These are phyloP conservation scores for Volvox reticuliferus DNA, from an alignment of 139 green algal species.

Conservation along the genomic window DNA sequence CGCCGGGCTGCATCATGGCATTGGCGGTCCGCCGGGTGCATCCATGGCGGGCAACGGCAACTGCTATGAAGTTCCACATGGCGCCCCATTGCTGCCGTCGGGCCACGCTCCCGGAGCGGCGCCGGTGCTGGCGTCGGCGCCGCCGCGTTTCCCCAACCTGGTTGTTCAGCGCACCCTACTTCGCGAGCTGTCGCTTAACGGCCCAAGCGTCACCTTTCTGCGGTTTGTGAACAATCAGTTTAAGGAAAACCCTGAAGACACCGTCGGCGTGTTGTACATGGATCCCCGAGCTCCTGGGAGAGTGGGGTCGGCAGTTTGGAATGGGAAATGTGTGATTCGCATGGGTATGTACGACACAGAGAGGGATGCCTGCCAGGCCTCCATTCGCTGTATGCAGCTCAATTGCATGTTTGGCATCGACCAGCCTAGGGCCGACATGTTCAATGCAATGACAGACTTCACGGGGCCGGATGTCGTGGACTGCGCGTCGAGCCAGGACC, in stretches of 20 bases:
- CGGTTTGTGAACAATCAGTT: constrained; percentile 27
- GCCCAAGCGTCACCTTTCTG: background rate
- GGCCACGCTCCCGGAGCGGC: too few relatives aligned
- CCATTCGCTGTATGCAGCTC: constrained; percentile 48
- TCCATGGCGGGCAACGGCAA: background rate
- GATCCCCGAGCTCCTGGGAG: background rate
- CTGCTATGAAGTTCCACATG: background rate
- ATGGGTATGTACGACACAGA: constrained; percentile 51
- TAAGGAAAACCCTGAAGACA: constrained; percentile 21
- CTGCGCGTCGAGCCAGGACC: too few relatives aligned
- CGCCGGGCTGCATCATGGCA: too few relatives aligned
- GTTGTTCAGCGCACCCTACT: constrained; percentile 6
- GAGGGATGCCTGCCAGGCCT: constrained; percentile 36
- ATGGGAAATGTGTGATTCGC: constrained; percentile 2
- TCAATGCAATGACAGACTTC: constrained; percentile 27
- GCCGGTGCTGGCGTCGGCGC: background rate
- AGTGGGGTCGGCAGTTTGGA: constrained; percentile 17
- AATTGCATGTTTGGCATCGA: constrained; percentile 29
- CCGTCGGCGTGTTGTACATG: constrained; percentile 12
- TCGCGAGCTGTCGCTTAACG: background rate
- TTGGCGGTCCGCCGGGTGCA: background rate
- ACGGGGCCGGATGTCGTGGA: too few relatives aligned
- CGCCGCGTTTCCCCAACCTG: background rate
- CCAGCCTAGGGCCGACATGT: constrained; percentile 30
- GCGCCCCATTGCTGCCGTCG: background rate